Conservation (phyloP, 257 asterid species). For the Nicotiana benthamiana region DNA sequence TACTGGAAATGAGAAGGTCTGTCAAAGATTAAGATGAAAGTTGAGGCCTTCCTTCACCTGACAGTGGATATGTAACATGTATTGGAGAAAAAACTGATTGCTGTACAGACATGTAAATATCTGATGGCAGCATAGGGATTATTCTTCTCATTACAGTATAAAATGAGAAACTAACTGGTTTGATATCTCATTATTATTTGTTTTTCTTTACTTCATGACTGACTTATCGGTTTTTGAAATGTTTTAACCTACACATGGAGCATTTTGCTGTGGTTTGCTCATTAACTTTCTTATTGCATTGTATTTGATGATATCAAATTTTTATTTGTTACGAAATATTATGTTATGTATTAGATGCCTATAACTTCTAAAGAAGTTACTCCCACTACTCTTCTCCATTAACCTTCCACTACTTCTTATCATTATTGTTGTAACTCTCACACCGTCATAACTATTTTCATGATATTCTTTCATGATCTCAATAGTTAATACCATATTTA, state of each 20-base stretch:
- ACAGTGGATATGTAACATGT: not conserved
- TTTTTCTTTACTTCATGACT: not conserved
- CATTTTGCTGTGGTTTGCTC: not conserved
- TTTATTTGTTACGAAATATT: too few species aligned
- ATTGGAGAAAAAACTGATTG: not conserved
- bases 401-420: too few species aligned
- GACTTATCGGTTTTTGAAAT: not conserved
- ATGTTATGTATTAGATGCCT: too few species aligned
- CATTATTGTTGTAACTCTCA: too few species aligned
- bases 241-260: not conserved
- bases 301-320: not conserved
- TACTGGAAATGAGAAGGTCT: not conserved
- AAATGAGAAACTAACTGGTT: not conserved
- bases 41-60: not conserved
- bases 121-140: not conserved
- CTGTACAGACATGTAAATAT: slow-evolving; percentile 10
- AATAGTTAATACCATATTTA: too few species aligned
- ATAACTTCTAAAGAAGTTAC: too few species aligned
- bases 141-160: not conserved
- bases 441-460: too few species aligned
- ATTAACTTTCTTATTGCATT: not conserved
- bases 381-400: too few species aligned
- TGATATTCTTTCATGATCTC: too few species aligned
- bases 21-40: not conserved
- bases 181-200: not conserved